Conservation (phyloP, 176 grass and related monocot species). For the Saccharum officinarum region DNA sequence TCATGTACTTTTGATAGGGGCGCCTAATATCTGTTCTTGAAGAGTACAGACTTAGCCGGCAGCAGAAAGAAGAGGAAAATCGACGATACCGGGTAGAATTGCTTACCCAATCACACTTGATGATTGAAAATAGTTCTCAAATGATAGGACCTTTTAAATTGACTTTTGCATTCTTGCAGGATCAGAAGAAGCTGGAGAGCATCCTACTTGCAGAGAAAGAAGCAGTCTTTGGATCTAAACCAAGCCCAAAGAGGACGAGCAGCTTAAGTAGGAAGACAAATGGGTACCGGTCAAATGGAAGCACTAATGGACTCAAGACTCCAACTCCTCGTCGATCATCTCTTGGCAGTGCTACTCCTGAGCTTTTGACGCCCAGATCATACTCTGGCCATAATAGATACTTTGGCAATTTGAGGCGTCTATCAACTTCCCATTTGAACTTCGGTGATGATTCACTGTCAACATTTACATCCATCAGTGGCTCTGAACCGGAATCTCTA, state of each 20-base stretch:
- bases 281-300: constrained; percentile 54
- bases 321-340: constrained; percentile 64
- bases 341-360: constrained; percentile 72
- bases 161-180: constrained; percentile 43
- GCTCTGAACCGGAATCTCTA: constrained; percentile 91
- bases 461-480: constrained; percentile 95
- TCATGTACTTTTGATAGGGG: constrained; percentile 47
- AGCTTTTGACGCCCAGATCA: constrained; percentile 84
- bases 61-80: constrained; percentile 82
- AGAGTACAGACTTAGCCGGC: constrained; percentile 80
- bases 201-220: constrained; percentile 79
- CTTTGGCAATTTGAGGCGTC: constrained; percentile 62
- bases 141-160: neutral
- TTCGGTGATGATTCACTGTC: constrained; percentile 87
- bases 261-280: constrained; percentile 75
- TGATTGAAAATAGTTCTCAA: neutral
- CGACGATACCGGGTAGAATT: constrained; percentile 62
- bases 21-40: constrained; percentile 87
- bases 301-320: constrained; percentile 76
- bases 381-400: constrained; percentile 77
- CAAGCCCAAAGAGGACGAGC: constrained; percentile 54
- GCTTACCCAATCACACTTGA: constrained; percentile 9
- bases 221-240: constrained; percentile 73
- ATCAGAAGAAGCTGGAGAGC: constrained; percentile 91
- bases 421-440: constrained; percentile 67